phyloP scores from a whole-genome alignment of 129 eudicot genomes.

The Smallanthus sonchifolius region DNA sequence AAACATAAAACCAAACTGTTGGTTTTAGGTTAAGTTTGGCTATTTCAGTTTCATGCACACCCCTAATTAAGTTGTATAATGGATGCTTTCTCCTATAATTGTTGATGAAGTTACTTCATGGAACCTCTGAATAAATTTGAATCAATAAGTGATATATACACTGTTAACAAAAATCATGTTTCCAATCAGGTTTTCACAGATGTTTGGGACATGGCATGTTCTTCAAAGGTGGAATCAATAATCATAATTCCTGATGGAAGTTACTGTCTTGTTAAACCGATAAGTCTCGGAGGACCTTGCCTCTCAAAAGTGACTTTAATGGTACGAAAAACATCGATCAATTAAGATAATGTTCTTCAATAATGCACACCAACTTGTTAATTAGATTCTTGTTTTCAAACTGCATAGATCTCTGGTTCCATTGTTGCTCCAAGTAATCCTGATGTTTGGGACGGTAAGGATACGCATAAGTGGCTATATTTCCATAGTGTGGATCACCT shows the following conservation, averaged over 20 bases:
- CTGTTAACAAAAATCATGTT: background rate
- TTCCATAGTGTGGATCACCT: slow-evolving; percentile 62
- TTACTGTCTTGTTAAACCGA: slow-evolving; percentile 46
- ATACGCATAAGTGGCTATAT: slow-evolving; percentile 80
- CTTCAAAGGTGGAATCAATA: slow-evolving; percentile 37
- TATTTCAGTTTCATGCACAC: too few species aligned
- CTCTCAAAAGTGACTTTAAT: slow-evolving; percentile 44
- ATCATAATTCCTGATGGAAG: slow-evolving; percentile 54
- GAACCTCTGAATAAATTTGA: background rate
- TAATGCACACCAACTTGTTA: background rate
- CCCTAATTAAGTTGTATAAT: background rate
- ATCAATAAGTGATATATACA: background rate
- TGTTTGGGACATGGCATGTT: slow-evolving; percentile 78
- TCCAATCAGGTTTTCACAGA: slow-evolving; percentile 49
- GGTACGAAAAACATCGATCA: slow-evolving; percentile 36
- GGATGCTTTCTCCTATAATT: background rate
- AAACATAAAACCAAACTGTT: too few species aligned
- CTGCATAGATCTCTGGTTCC: slow-evolving; percentile 56
- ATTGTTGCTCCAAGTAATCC: slow-evolving; percentile 80
- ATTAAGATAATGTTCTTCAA: background rate
- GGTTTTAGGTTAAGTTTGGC: too few species aligned
- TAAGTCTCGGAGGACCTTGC: slow-evolving; percentile 71
- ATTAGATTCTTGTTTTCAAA: background rate
- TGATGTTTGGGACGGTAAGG: slow-evolving; percentile 56
- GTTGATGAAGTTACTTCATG: slow-evolving; percentile 1